Percentiles rank a stretch among this genome's conserved stretches.
Conservation (phyloP, 495 filamentous ascomycete species). For the Penicillium paxilli region DNA sequence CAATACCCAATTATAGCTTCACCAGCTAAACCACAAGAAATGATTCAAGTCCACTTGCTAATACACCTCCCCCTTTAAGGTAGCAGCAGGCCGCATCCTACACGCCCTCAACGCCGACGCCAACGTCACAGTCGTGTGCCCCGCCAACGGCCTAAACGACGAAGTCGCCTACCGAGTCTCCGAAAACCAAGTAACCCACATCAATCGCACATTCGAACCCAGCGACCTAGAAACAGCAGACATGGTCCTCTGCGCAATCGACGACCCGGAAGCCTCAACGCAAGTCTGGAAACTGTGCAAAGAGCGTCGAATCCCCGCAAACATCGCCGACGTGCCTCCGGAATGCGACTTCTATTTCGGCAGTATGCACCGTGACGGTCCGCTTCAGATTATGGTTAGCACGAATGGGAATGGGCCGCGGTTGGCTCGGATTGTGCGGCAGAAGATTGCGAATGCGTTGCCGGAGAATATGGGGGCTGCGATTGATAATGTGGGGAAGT, state of each 20-base stretch:
- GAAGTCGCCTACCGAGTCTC: conserved; percentile 84
- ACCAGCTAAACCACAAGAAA: no score
- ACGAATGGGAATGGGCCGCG: conserved; percentile 97
- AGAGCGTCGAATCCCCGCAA: conserved; percentile 77
- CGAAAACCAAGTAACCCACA: conserved; percentile 68
- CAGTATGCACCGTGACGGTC: conserved; percentile 90
- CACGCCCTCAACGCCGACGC: conserved; percentile 94
- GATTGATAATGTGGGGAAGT: conserved; percentile 75
- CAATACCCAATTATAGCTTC: not conserved
- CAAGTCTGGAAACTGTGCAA: conserved; percentile 92
- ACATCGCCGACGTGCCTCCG: conserved; percentile 94
- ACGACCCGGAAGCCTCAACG: conserved; percentile 84
- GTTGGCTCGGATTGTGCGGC: conserved; percentile 81
- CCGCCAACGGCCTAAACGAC: conserved; percentile 74
- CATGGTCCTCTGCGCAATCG: conserved; percentile 91
- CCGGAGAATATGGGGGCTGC: conserved; percentile 78
- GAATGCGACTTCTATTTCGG: conserved; percentile 99
- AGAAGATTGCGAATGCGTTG: conserved; percentile 74
- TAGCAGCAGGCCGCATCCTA: conserved; percentile 91
- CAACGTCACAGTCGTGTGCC: conserved; percentile 79
- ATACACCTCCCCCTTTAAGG: no score
- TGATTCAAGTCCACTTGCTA: no score
- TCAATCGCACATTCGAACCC: conserved; percentile 80
- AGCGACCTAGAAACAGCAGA: conserved; percentile 74
- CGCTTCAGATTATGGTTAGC: conserved; percentile 95